Base-by-base conservation (phyloP, 2,329 filamentous ascomycete genomes). In the Cladobotryum mycophilum region DNA sequence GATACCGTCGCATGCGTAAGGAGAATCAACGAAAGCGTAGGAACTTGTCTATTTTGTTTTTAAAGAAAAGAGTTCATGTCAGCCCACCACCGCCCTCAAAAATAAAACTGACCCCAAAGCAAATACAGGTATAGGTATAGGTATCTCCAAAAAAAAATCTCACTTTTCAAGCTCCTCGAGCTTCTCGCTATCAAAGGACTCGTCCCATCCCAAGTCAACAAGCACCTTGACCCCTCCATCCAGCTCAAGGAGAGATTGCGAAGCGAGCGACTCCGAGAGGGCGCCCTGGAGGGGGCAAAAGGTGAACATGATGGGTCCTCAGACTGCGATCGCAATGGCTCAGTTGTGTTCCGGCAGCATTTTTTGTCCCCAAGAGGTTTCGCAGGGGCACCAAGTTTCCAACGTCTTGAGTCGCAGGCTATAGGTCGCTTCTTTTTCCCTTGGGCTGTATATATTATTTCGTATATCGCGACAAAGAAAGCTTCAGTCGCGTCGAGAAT, bases 181-280 rank as follows among this genome's bases (percentile, higher is more conserved):
- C 74, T 89, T 87, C 55, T 81, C 80, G 33, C 82, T 81, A 64
- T 95, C 87, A 66, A 99, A 97, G 2, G 81, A 80, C 66, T 95
- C 89, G 66, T 97, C 91, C 93, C 93, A 99, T 53, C 93, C 93
- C 41, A 96, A 85, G 65, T 96, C 92, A 36, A 99, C 82, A 48
- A 99, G 79, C 47, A 99, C 83, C 69, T 97, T 97, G 71, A 99
- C 86, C 53, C 92, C 93, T 57, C 92, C 92, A 73, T 99, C 93
- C 50, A 99, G 86, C 74, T 97, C 92, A 44, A 99, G 76, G 35
- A 99, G 81, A n/a, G 93, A 97, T 68, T 96, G 90, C 56, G 90
- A 95, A 41, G 92, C 91, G 52, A 84, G 78, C 43, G 89, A 93
- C 58, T 87, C 82, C 47, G 89, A 91, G 64, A 95, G 89, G 54